Base-by-base conservation (phyloP, 805 yeast species). In the Starmerella floricola region DNA sequence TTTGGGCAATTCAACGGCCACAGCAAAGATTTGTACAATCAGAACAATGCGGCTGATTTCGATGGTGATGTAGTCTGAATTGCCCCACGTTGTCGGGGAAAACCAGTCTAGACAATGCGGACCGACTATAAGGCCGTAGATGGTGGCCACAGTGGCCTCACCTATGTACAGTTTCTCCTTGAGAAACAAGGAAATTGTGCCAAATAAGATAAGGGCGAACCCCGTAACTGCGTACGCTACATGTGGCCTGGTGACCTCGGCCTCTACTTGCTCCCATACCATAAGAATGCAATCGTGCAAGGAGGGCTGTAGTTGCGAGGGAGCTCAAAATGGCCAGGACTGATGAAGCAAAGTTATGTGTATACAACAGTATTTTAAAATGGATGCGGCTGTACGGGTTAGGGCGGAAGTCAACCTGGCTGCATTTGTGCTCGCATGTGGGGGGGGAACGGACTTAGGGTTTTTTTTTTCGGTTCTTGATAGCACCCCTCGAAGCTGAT, bases 1-100 rank as follows among this genome's bases (percentile, higher is more conserved):
- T 43, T 82, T 74, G 15, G 96, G 96, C 60, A 86, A 66, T 61
- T 86, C 96, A 27, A 86, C 96, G 2, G 95, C 94, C 17, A 84
- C 94, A 8, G 95, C 95, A 55, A 86, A 88, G 52, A 86, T 83
- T 64, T 86, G 95, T 40, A 86, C 73, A 57, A 88, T 78, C 53
- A 86, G 65, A 3, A 85, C 88, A 13, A 86, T 73, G 41, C 95
- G 70, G 42, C 88, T 78, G 13, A 87, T 67, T 55, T 86, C 96
- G 49, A 85, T 65, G 0, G 95, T 86, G 49, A 87, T 74, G 40
- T 69, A 68, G 59, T 87, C 95, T 1, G 82, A 62, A 55, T 85
- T 79, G 1, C 94, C 94, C 96, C 96, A 86, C 4, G 71, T 63
- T 6, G 73, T 60, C 2, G 96, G 96, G 44, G 78, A 61, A 55